Conservation (phyloP, 257 asterid species). For the Avicennia marina region DNA sequence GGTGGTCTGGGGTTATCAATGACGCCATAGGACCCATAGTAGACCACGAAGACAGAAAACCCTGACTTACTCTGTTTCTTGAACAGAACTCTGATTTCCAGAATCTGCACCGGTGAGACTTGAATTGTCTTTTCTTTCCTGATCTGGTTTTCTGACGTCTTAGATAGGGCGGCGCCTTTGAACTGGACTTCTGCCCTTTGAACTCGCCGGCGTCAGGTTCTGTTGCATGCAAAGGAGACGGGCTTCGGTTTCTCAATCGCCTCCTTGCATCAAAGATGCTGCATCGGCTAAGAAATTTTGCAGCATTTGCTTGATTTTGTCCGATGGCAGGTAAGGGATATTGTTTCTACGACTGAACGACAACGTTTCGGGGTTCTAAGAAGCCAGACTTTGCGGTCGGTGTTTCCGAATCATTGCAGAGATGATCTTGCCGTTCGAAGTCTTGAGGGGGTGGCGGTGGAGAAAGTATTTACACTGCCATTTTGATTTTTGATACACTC, state of each 20-base stretch:
- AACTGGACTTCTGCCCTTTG: conserved; percentile 38
- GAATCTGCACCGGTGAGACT: too few relatives aligned
- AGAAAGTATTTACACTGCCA: too few relatives aligned
- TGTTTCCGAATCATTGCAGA: conserved; percentile 18
- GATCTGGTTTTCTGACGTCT: background rate
- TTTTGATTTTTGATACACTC: conserved; percentile 6
- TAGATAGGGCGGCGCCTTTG: conserved; percentile 3
- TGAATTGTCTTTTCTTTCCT: background rate
- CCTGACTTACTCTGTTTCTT: too few relatives aligned
- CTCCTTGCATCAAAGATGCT: conserved; percentile 29
- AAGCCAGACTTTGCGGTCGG: conserved; percentile 11
- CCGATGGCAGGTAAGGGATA: conserved; percentile 17
- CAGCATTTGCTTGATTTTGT: conserved; percentile 28
- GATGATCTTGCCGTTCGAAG: conserved; percentile 30
- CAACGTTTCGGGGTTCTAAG: conserved; percentile 15
- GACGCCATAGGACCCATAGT: too few relatives aligned
- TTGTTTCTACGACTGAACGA: background rate
- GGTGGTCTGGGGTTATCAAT: too few relatives aligned
- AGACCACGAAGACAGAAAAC: too few relatives aligned
- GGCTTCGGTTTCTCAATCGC: conserved; percentile 32
- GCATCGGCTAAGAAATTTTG: conserved; percentile 18
- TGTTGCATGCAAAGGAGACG: conserved; percentile 35
- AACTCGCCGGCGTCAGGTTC: conserved; percentile 23
- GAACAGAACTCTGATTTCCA: background rate
- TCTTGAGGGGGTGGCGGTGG: too few relatives aligned